Percentiles rank a stretch among this genome's conserved stretches.
phyloP scores from a whole-genome alignment of 2,329 filamentous ascomycete species.

The Paraphoma chrysanthemicola region DNA sequence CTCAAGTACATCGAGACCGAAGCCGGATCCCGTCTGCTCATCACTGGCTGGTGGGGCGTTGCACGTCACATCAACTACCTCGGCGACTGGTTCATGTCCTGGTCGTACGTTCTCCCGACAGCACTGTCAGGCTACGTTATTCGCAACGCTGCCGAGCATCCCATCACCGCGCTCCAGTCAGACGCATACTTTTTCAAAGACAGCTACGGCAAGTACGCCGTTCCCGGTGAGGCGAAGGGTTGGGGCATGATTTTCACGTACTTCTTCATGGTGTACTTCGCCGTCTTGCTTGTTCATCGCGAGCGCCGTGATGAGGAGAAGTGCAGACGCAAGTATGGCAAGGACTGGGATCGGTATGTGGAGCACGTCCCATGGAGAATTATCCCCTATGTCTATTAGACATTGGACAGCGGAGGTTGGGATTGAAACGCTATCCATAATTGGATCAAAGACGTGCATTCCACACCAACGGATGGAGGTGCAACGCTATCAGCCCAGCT shows the following conservation, averaged over 20 bases:
- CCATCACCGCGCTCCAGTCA: slow-evolving; percentile 49
- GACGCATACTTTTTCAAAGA: slow-evolving; percentile 63
- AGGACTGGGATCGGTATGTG: slow-evolving; percentile 90
- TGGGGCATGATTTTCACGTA: slow-evolving; percentile 91
- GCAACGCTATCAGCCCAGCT: slow-evolving; percentile 31
- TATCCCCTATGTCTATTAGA: slow-evolving; percentile 81
- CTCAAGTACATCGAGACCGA: slow-evolving; percentile 87
- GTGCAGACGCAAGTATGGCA: slow-evolving; percentile 88
- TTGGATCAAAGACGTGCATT: slow-evolving; percentile 36
- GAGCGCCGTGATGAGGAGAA: slow-evolving; percentile 90
- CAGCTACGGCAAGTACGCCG: slow-evolving; percentile 67
- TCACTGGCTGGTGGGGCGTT: slow-evolving; percentile 90
- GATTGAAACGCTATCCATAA: slow-evolving; percentile 35
- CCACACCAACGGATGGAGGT: slow-evolving; percentile 2
- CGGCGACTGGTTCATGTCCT: slow-evolving; percentile 93
- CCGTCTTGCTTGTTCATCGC: slow-evolving; percentile 82
- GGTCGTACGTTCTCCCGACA: slow-evolving; percentile 88
- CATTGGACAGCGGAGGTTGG: neutral
- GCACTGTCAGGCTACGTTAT: slow-evolving; percentile 83
- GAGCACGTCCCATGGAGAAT: slow-evolving; percentile 82
- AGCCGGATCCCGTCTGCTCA: slow-evolving; percentile 79
- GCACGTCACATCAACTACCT: slow-evolving; percentile 96
- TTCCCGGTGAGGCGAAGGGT: slow-evolving; percentile 75
- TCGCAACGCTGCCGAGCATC: slow-evolving; percentile 52
- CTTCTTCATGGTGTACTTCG: slow-evolving; percentile 95